Evolutionary conservation across 129 eudicot species (phyloP), one percentile per base, ranked within the genome.

Genomic region (Escallonia herrerae): DNA sequence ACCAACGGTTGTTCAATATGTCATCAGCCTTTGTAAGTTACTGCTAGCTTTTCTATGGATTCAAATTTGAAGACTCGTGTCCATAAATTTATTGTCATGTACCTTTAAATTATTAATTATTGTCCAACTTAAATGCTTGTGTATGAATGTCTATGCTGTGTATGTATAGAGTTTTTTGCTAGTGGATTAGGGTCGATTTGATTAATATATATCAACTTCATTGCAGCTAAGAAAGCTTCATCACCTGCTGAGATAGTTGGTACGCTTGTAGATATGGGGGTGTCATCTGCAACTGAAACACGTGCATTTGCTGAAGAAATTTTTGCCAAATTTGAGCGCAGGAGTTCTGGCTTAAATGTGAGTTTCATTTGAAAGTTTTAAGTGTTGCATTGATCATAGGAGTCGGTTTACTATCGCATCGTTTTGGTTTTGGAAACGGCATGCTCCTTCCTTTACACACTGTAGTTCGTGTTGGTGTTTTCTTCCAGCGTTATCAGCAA

Each of bases 181-280:
- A 22, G 33, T 22, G 33, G 33, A 22, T 60, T 66, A 62, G 5
- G n/a, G 3, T 33, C 13, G 33, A 51, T 54, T 43, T 4, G 65
- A 13, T 40, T 54, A 4, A 15, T 37, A 8, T 9, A 13, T 70
- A 10, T 5, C 58, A 51, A 56, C 71, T 66, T 74, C 0, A 0
- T 58, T 76, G 80, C 88, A 91, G 98, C 98, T 64, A 85, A 85
- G 83, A 86, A 83, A 43, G 96, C 98, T 43, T 79, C 86, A 42
- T 83, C 96, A 4, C 86, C 98, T 0, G 76, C 82, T 11, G 95
- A 85, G 58, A 66, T 91, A 56, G 72, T 67, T 12, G 82, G 68
- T 22, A 67, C 70, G 22, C 94, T 91, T 60, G 78, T 68, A 63
- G 95, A 81, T 4, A 62, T 87, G 79, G 94, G 86, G 9, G 65